Evolutionary conservation across 1,139 yeast genomes (phyloP).

Genomic region (Pneumocystis canis): DNA sequence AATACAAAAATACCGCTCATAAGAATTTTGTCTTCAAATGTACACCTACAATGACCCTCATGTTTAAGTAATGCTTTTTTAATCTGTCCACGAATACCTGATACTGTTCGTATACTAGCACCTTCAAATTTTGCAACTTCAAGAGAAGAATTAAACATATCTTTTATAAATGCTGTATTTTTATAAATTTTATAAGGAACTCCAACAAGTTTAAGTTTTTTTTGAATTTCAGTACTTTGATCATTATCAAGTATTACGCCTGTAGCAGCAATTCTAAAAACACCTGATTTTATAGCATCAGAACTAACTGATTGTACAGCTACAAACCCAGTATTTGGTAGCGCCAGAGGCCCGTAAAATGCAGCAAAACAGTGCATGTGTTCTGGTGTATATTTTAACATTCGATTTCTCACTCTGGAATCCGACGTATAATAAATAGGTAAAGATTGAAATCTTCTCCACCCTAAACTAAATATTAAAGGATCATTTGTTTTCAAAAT

Average conservation of each 20-base stretch:
- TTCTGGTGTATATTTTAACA: conserved; percentile 96
- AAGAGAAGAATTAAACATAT: conserved; percentile 81
- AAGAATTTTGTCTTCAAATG: conserved; percentile 88
- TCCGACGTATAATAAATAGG: conserved; percentile 95
- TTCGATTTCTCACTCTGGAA: conserved; percentile 91
- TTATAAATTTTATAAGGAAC: conserved; percentile 85
- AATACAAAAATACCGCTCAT: conserved; percentile 28
- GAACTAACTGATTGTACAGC: conserved; percentile 82
- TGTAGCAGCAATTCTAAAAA: conserved; percentile 93
- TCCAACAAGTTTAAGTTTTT: conserved; percentile 89
- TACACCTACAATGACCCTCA: conserved; percentile 95
- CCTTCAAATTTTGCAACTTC: conserved; percentile 98
- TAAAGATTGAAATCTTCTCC: conserved; percentile 96
- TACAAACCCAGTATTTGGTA: conserved; percentile 95
- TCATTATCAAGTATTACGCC: conserved; percentile 92
- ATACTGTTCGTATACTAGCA: conserved; percentile 87
- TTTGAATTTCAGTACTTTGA: conserved; percentile 76
- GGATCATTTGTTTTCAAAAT: conserved; percentile 94
- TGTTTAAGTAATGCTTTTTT: conserved; percentile 88
- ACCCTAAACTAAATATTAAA: conserved; percentile 78
- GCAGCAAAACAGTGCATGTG: conserved; percentile 95
- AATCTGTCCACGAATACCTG: conserved; percentile 95
- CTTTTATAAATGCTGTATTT: conserved; percentile 92
- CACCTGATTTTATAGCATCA: conserved; percentile 53
- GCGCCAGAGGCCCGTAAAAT: conserved; percentile 90